Conservation (phyloP, 208 protist genomes). For the Leptomonas seymouri region DNA sequence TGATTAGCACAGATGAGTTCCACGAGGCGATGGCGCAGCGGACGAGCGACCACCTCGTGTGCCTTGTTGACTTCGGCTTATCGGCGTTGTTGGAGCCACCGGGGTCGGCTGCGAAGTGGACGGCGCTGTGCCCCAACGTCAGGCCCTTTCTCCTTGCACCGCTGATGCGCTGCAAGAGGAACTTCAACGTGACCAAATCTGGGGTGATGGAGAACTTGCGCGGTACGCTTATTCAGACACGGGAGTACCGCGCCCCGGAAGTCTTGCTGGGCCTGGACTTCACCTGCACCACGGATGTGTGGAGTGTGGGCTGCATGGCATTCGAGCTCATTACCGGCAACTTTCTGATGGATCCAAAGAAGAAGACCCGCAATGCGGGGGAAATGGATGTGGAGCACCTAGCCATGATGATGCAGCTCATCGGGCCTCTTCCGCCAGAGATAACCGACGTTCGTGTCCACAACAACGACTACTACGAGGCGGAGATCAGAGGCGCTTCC, state of each 20-base stretch:
- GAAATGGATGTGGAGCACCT: constrained; percentile 78
- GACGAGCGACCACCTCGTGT: constrained; percentile 59
- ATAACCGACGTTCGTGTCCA: constrained; percentile 52
- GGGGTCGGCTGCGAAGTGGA: constrained; percentile 16
- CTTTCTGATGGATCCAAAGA: constrained; percentile 90
- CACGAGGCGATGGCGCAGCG: constrained; percentile 28
- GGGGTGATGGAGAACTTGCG: constrained; percentile 64
- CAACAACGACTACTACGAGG: constrained; percentile 50
- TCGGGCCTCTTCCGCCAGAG: constrained; percentile 61
- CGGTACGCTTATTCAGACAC: constrained; percentile 89
- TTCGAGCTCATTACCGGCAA: constrained; percentile 90
- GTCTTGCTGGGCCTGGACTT: constrained; percentile 88
- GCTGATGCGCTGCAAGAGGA: constrained; percentile 54
- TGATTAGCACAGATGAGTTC: constrained; percentile 36
- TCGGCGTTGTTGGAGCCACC: constrained; percentile 63
- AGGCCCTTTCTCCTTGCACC: constrained; percentile 32
- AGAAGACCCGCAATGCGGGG: constrained; percentile 46
- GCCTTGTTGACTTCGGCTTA: constrained; percentile 82
- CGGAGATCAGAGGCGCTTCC: constrained; percentile 1
- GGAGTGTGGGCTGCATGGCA: constrained; percentile 91
- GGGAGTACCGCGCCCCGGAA: constrained; percentile 92
- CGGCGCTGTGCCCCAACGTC: constrained; percentile 21
- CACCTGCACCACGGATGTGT: constrained; percentile 89
- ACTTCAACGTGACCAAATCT: constrained; percentile 57
- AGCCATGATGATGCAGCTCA: constrained; percentile 86